A percentile compares a stretch with the other conserved stretches of the same genome.
Conservation (phyloP, 129 eudicot genomes). For the Saussurea involucrata region DNA sequence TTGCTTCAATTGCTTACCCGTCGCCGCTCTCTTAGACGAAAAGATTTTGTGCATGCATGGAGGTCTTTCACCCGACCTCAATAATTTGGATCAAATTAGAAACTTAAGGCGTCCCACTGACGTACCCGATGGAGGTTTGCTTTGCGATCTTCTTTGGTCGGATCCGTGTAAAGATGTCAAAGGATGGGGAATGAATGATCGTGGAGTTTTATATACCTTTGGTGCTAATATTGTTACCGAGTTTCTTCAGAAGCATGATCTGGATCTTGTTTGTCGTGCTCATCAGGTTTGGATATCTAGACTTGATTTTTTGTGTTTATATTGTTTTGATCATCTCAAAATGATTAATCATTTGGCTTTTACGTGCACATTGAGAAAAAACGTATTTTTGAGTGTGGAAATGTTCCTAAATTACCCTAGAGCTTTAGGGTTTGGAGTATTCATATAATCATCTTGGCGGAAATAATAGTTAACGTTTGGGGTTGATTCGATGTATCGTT, state of each 20-base stretch:
- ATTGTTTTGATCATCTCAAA: neutral
- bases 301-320: neutral
- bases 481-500: no score
- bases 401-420: neutral
- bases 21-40: slow-evolving; percentile 53
- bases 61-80: slow-evolving; percentile 54
- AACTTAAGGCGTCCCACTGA: slow-evolving; percentile 41
- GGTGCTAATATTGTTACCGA: slow-evolving; percentile 49
- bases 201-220: slow-evolving; percentile 58
- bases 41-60: slow-evolving; percentile 61
- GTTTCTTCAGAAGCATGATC: slow-evolving; percentile 46
- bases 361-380: neutral
- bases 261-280: slow-evolving; percentile 55
- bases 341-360: neutral
- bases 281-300: slow-evolving; percentile 38
- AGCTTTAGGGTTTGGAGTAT: neutral
- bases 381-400: no score
- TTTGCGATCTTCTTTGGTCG: slow-evolving; percentile 52
- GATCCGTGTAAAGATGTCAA: slow-evolving; percentile 50
- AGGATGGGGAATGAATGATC: slow-evolving; percentile 65
- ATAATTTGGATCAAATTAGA: slow-evolving; percentile 47
- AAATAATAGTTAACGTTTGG: neutral
- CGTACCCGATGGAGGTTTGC: slow-evolving; percentile 51
- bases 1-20: slow-evolving; percentile 47
- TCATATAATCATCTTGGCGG: neutral